phyloP scores from a whole-genome alignment of 495 filamentous ascomycete genomes.

The Podospora pseudopauciseta region DNA sequence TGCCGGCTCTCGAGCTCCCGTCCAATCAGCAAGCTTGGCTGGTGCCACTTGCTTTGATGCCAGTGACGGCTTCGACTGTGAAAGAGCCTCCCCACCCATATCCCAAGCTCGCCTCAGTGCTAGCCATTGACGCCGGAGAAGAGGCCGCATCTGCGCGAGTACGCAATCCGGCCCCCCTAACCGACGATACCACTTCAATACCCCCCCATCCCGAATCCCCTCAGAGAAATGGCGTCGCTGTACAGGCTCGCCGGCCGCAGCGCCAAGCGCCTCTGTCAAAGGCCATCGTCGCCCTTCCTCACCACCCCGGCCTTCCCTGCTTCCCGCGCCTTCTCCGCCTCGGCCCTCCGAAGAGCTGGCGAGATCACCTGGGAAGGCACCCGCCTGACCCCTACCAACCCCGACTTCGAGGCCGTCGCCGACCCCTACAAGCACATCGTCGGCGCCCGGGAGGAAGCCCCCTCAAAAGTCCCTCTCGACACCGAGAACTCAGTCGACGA shows the following conservation, averaged over 20 bases:
- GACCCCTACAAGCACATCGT: constrained; percentile 36
- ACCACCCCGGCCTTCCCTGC: constrained; percentile 15
- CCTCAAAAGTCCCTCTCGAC: constrained; percentile 39
- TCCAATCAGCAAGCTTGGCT: constrained; percentile 19
- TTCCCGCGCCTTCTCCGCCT: constrained; percentile 64
- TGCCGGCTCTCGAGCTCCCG: constrained; percentile 6
- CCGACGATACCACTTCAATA: background rate
- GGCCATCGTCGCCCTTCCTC: constrained; percentile 16
- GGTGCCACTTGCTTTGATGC: constrained; percentile 8
- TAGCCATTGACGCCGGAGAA: constrained; percentile 30
- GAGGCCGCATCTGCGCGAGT: constrained; percentile 24
- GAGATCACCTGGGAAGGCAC: constrained; percentile 58
- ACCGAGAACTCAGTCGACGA: constrained; percentile 45
- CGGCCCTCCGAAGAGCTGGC: constrained; percentile 61
- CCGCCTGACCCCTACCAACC: constrained; percentile 63
- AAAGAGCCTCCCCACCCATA: constrained; percentile 15
- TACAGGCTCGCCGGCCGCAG: constrained; percentile 53
- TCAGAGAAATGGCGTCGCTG: constrained; percentile 45
- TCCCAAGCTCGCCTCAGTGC: constrained; percentile 21
- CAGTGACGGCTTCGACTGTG: constrained; percentile 22
- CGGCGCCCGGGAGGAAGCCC: background rate
- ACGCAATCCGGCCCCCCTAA: constrained; percentile 10
- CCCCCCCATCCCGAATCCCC: constrained; percentile 3
- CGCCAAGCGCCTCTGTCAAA: constrained; percentile 50
- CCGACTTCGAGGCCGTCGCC: constrained; percentile 53